These are phyloP conservation scores for Bretschneidera sinensis DNA, from an alignment of 345 rosid genomes.

Conservation along the genomic window DNA sequence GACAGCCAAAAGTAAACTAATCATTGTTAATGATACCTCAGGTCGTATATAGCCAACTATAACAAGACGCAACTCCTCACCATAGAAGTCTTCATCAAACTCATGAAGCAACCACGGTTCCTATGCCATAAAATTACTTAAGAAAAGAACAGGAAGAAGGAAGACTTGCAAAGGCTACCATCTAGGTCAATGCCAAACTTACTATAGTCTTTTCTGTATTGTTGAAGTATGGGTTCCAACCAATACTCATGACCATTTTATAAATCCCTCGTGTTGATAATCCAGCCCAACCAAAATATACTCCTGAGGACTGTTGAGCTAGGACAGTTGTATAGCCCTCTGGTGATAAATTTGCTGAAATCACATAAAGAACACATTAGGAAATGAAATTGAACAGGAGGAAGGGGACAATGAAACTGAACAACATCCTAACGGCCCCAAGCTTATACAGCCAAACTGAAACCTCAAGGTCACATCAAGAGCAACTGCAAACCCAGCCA, in stretches of 20 bases:
- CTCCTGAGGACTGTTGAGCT: slow-evolving; percentile 76
- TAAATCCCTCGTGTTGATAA: slow-evolving; percentile 57
- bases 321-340: slow-evolving; percentile 54
- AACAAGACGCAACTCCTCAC: slow-evolving; percentile 71
- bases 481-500: not conserved
- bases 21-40: slow-evolving; percentile 41
- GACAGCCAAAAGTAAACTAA: no score
- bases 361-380: slow-evolving; percentile 5
- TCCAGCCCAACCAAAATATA: slow-evolving; percentile 94
- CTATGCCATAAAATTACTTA: slow-evolving; percentile 27
- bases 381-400: not conserved
- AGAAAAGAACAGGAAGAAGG: not conserved
- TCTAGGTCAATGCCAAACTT: slow-evolving; percentile 24
- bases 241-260: slow-evolving; percentile 94
- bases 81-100: slow-evolving; percentile 80
- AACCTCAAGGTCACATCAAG: no score
- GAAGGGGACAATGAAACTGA: not conserved
- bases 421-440: not conserved
- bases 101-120: slow-evolving; percentile 96
- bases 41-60: slow-evolving; percentile 87
- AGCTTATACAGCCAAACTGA: no score
- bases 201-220: slow-evolving; percentile 84
- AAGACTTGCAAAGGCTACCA: not conserved
- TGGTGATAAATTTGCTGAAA: slow-evolving; percentile 79
- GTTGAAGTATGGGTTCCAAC: slow-evolving; percentile 92